Conservation (phyloP, 176 grass and related monocot species). For the Oryza coarctata region DNA sequence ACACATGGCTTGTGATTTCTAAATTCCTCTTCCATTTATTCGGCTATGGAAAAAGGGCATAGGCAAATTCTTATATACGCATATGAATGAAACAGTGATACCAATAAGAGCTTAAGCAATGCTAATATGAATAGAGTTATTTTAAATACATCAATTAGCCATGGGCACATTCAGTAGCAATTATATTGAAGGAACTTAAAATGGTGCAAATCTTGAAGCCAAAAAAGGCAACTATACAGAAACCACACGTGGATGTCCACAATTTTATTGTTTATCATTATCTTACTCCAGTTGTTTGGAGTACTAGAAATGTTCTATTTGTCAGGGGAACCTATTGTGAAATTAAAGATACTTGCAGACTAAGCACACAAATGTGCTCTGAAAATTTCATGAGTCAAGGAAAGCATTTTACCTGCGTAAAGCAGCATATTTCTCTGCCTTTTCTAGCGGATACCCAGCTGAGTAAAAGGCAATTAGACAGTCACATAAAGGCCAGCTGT, state of each 20-base stretch:
- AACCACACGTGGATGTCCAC: slow-evolving; percentile 15
- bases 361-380: neutral
- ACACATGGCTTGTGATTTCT: neutral
- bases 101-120: neutral
- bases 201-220: neutral
- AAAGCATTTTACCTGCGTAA: slow-evolving; percentile 64
- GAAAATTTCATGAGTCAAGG: neutral
- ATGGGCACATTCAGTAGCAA: neutral
- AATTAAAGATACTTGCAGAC: neutral
- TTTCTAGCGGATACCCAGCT: slow-evolving; percentile 84
- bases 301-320: slow-evolving; percentile 7
- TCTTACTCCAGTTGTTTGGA: neutral
- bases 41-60: slow-evolving; percentile 4
- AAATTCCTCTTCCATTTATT: slow-evolving; percentile 7
- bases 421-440: slow-evolving; percentile 74
- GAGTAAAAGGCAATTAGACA: slow-evolving; percentile 96
- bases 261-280: neutral
- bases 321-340: neutral
- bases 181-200: slow-evolving; percentile 1
- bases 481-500: slow-evolving; percentile 92
- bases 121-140: neutral
- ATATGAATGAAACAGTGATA: slow-evolving; percentile 6
- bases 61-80: neutral
- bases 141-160: neutral
- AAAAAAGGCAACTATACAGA: slow-evolving; percentile 19